Evolutionary conservation across 2,329 filamentous ascomycete genomes (phyloP), one percentile per base, ranked within the genome.

Genomic region (Diaporthe citrichinensis): DNA sequence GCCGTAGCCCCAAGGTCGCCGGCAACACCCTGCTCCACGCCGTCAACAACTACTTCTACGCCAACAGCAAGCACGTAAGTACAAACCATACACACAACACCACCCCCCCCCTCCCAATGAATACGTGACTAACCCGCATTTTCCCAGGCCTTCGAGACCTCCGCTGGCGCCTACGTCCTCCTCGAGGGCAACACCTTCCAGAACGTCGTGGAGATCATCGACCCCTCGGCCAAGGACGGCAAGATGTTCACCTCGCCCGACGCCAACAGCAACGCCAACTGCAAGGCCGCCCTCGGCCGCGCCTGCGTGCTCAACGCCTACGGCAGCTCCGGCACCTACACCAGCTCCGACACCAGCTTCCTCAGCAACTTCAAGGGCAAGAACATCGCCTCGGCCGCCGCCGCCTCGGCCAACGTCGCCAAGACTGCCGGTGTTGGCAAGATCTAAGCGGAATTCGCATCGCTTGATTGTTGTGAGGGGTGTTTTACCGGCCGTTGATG

Each of bases 41-140:
- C 59, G 88, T 91, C 81, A 92, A 91, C 88, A 92, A 92, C 86
- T 91, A 89, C 87, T 91, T 86, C 84, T 86, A 89, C 80, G 85
- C 87, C 79, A 88, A 87, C 82, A 59, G 49, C 65, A 69, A 69
- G 65, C 65, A 69, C 65, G 65, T 61, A 61, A 61, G 58, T 61
- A 39, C 10, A 31, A 31, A 39, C 31, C 25, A n/a, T 3, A 0
- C 10, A 10, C n/a, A n/a, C n/a, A n/a, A n/a, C n/a, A 5, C 20
- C 9, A 14, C 31, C 1, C 31, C 20, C 8, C 9, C 39, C 39
- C 39, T 39, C 57, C 0, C 20, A 41, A 17, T 41, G 23, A 12
- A 8, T 4, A 2, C 7, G 12, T 25, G 14, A 59, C 57, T 39
- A 36, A 5, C 34, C 4, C 46, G 25, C 10, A 31, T 80, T 82